These are phyloP conservation scores for Ceratocystiopsis minuta DNA, from an alignment of 2,329 filamentous ascomycete species.

Conservation along the genomic window DNA sequence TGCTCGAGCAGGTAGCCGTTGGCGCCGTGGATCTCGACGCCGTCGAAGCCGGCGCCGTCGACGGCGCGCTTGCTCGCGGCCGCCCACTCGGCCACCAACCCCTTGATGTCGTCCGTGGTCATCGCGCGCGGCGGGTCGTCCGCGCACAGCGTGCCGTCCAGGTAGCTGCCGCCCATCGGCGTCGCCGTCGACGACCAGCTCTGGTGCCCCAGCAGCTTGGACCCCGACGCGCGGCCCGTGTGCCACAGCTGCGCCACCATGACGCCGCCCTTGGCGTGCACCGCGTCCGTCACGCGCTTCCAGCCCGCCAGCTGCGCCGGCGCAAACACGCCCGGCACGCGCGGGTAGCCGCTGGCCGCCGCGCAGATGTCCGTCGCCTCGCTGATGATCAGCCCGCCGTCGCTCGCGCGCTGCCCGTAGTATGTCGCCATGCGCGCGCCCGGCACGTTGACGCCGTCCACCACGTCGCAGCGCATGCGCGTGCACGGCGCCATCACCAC, in stretches of 20 bases:
- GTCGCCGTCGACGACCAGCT: slow-evolving; percentile 19
- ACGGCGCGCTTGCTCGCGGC: slow-evolving; percentile 25
- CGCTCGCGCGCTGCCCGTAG: slow-evolving; percentile 5
- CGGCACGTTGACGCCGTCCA: slow-evolving; percentile 1
- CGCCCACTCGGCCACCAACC: slow-evolving; percentile 15
- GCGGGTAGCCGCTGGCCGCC: slow-evolving; percentile 1
- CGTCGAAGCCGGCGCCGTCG: slow-evolving; percentile 29
- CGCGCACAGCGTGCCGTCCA: slow-evolving; percentile 7
- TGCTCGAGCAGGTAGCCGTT: slow-evolving; percentile 30
- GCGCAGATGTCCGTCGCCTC: slow-evolving; percentile 4
- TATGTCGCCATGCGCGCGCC: slow-evolving; percentile 5
- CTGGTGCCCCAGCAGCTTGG: slow-evolving; percentile 14
- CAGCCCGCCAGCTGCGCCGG: slow-evolving; percentile 6
- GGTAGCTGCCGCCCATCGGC: slow-evolving; percentile 15
- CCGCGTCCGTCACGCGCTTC: slow-evolving; percentile 6
- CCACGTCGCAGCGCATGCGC: slow-evolving; percentile 1
- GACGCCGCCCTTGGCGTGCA: slow-evolving; percentile 7
- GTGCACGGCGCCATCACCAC: slow-evolving; percentile 12
- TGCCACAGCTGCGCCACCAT: slow-evolving; percentile 31
- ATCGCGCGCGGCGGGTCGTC: slow-evolving; percentile 17
- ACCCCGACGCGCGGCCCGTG: slow-evolving; percentile 18
- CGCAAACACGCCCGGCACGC: slow-evolving; percentile 5
- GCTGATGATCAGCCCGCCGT: slow-evolving; percentile 6
- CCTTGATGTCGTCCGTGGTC: slow-evolving; percentile 24
- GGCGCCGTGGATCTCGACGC: slow-evolving; percentile 23